A percentile compares a stretch with the other conserved stretches of the same genome.
These are phyloP conservation scores for Acer negundo DNA, from an alignment of 345 rosid species.

Conservation along the genomic window DNA sequence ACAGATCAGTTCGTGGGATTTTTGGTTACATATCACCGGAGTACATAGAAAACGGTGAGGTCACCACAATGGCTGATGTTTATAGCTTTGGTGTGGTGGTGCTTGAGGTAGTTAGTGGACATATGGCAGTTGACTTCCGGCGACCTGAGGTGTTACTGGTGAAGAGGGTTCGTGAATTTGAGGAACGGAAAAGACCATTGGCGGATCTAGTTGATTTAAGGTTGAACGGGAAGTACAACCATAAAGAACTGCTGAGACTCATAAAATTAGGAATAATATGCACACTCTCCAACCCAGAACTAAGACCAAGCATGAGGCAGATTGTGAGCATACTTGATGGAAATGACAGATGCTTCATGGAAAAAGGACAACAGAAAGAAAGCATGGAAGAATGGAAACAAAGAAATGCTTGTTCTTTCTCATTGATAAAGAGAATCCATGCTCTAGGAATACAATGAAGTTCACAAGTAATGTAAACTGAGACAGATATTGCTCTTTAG, in stretches of 20 bases:
- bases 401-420: constrained; percentile 58
- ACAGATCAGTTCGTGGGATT: constrained; percentile 78
- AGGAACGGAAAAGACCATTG: constrained; percentile 45
- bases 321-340: constrained; percentile 87
- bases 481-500: not conserved
- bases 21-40: constrained; percentile 97
- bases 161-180: constrained; percentile 52
- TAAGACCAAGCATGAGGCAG: constrained; percentile 84
- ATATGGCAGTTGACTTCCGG: constrained; percentile 80
- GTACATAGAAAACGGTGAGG: constrained; percentile 85
- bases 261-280: constrained; percentile 73
- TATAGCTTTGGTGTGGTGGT: constrained; percentile 89
- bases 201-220: constrained; percentile 61
- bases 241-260: constrained; percentile 52
- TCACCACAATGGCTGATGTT: constrained; percentile 77
- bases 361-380: constrained; percentile 43
- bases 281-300: constrained; percentile 69
- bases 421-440: constrained; percentile 72
- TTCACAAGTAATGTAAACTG: not conserved
- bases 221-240: constrained; percentile 50
- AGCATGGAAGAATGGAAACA: constrained; percentile 62
- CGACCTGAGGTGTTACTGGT: constrained; percentile 75
- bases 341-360: constrained; percentile 48
- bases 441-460: constrained; percentile 82
- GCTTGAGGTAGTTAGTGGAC: constrained; percentile 89